phyloP scores from a whole-genome alignment of 805 yeast genomes.

The Middelhovenomyces tepae region DNA sequence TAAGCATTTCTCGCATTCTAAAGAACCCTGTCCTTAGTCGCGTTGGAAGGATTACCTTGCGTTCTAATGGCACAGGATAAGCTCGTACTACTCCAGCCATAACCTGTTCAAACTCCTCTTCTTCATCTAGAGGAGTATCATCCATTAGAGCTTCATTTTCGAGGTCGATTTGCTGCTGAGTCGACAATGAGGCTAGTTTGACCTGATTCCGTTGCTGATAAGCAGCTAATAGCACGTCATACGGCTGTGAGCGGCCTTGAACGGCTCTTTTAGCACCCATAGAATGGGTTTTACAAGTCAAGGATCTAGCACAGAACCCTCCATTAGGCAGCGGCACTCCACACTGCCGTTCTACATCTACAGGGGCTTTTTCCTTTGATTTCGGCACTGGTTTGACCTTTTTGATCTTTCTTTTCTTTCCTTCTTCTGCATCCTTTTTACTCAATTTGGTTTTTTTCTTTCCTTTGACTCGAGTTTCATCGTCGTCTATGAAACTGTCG shows the following conservation, averaged over 20 bases:
- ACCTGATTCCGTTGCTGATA: slow-evolving; percentile 86
- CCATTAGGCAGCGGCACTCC: slow-evolving; percentile 86
- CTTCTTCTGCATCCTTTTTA: slow-evolving; percentile 3
- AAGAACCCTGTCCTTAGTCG: slow-evolving; percentile 60
- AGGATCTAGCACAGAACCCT: slow-evolving; percentile 79
- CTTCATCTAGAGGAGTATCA: slow-evolving; percentile 54
- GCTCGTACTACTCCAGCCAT: slow-evolving; percentile 75
- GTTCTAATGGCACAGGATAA: slow-evolving; percentile 69
- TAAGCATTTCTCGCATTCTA: slow-evolving; percentile 82
- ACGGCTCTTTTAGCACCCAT: slow-evolving; percentile 94
- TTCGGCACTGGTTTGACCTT: slow-evolving; percentile 9
- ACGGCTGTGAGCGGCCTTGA: slow-evolving; percentile 78
- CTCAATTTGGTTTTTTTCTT: too few relatives aligned
- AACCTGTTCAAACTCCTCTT: slow-evolving; percentile 85
- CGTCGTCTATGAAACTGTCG: too few relatives aligned
- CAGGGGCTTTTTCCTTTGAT: slow-evolving; percentile 63
- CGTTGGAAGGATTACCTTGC: slow-evolving; percentile 58
- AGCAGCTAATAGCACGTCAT: slow-evolving; percentile 73
- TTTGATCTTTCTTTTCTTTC: slow-evolving; percentile 21
- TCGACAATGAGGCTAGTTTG: slow-evolving; percentile 48
- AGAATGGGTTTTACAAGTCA: slow-evolving; percentile 88
- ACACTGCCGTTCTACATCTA: slow-evolving; percentile 85
- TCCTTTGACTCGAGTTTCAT: too few relatives aligned
- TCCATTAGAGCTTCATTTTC: slow-evolving; percentile 23
- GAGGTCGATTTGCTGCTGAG: slow-evolving; percentile 28